These are phyloP conservation scores for Aspergillus taichungensis DNA, from an alignment of 495 filamentous ascomycete species.

Conservation along the genomic window DNA sequence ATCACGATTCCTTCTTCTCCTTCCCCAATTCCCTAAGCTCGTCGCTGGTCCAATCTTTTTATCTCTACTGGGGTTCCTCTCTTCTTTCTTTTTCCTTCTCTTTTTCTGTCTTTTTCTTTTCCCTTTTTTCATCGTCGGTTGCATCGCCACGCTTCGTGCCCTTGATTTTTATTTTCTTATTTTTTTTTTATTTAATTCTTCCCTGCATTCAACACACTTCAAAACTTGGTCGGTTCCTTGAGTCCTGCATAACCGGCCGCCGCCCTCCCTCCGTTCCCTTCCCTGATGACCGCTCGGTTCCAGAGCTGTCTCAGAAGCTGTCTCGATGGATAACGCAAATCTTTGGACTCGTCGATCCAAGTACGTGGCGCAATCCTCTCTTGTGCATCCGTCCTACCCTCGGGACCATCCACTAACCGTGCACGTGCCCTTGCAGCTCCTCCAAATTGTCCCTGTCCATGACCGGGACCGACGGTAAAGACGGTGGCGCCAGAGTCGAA, in stretches of 20 bases:
- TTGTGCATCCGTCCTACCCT: slow-evolving; percentile 2
- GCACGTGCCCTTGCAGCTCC: slow-evolving; percentile 40
- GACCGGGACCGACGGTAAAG: slow-evolving; percentile 51
- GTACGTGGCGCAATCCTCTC: slow-evolving; percentile 53
- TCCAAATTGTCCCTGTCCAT: slow-evolving; percentile 89
- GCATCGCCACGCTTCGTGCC: neutral
- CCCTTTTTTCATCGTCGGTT: neutral
- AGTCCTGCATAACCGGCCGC: slow-evolving; percentile 11
- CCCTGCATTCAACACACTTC: neutral
- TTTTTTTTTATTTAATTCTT: slow-evolving; percentile 20
- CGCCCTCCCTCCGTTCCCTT: slow-evolving; percentile 15
- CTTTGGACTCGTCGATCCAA: slow-evolving; percentile 91
- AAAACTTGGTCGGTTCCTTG: neutral
- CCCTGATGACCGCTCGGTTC: slow-evolving; percentile 35
- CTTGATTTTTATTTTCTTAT: slow-evolving; percentile 13
- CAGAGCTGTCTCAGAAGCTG: slow-evolving; percentile 31
- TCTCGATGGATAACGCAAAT: slow-evolving; percentile 56
- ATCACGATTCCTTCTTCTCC: slow-evolving; percentile 12
- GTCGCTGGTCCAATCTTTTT: slow-evolving; percentile 7
- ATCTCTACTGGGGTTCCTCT: slow-evolving; percentile 2
- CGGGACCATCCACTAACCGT: neutral
- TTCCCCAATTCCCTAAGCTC: slow-evolving; percentile 20
- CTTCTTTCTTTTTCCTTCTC: neutral
- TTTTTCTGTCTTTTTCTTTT: neutral
- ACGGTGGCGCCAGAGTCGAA: slow-evolving; percentile 49